Evolutionary conservation across 2,329 filamentous ascomycete species (phyloP), one percentile per base, ranked within the genome.

Genomic region (Ophiostoma angusticollis): DNA sequence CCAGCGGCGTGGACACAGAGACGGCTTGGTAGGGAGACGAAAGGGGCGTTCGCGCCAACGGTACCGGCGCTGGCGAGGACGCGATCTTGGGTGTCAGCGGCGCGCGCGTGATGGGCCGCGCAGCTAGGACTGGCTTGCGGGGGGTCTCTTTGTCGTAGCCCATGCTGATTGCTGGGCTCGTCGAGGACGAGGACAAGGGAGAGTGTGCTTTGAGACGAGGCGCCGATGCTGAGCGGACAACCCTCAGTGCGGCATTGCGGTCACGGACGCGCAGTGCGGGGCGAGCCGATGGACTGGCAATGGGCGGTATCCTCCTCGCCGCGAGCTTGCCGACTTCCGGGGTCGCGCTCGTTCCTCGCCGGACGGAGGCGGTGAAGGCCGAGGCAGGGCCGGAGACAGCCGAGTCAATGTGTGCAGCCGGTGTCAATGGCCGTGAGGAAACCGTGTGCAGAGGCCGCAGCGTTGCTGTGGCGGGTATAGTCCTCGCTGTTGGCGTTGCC

Each of bases 41-140:
- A 9, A 37, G 6, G 12, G 28, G 22, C 13, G 18, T 28, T 17
- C 19, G 23, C 11, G 18, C 19, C 46, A 29, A 9, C 9, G 17
- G 13, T 11, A 28, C 14, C 41, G 41, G 21, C 13, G 37, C 31
- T 9, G 34, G 5, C 3, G 41, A 31, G 22, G 71, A 39, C 19
- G 71, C 67, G 37, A 75, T 65, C 60, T 77, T 74, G 47, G 70
- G 67, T 2, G 67, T 73, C 51, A 73, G 50, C 39, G 70, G 70
- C 23, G 61, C 50, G 43, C 66, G 63, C 47, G 58, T 63, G 52
- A 63, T 47, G 50, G 58, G 56, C 70, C 77, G 67, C 49, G 70
- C 65, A 38, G 84, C 81, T 62, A 78, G 78, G 53, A 80, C 68
- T 29, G 78, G 73, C 54, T 68, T 67, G 49, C 67, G 68, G 47